Evolutionary conservation across 148 eudicot species (phyloP).

Genomic region (Rhododendron ovatum): DNA sequence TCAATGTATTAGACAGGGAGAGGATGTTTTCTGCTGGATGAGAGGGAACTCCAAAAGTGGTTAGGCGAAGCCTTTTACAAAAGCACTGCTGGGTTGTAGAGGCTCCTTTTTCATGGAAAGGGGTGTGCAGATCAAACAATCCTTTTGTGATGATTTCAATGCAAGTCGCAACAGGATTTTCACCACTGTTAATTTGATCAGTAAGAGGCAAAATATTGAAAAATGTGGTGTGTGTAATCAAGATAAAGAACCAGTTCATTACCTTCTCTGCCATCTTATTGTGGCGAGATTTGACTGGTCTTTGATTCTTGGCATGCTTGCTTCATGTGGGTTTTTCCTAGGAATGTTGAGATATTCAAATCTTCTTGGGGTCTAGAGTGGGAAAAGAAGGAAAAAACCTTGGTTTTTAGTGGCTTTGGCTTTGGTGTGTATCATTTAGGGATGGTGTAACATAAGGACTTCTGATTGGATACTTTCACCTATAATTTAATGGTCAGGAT

Average conservation of each 20-base stretch:
- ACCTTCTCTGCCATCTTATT: not conserved
- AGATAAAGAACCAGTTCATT: not conserved
- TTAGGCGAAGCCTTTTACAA: not conserved
- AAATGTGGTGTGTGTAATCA: not conserved
- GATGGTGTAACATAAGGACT: not conserved
- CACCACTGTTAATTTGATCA: not conserved
- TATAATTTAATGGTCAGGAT: not conserved
- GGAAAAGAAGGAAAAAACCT: not conserved
- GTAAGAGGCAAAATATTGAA: not conserved
- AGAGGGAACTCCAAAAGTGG: not conserved
- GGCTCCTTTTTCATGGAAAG: not conserved
- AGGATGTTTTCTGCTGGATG: not conserved
- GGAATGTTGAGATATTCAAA: not conserved
- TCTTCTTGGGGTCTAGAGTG: not conserved
- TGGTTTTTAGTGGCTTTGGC: not conserved
- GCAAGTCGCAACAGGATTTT: not conserved
- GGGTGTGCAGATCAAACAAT: not conserved
- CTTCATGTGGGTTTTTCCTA: not conserved
- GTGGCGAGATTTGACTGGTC: not conserved
- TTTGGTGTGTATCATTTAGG: not conserved
- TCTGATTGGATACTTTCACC: not conserved
- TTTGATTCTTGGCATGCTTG: not conserved
- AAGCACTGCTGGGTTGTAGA: not conserved
- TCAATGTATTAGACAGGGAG: not conserved
- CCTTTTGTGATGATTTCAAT: not conserved